phyloP scores from a whole-genome alignment of 108 stramenopile genomes.

The Cyclotella kingstonii region DNA sequence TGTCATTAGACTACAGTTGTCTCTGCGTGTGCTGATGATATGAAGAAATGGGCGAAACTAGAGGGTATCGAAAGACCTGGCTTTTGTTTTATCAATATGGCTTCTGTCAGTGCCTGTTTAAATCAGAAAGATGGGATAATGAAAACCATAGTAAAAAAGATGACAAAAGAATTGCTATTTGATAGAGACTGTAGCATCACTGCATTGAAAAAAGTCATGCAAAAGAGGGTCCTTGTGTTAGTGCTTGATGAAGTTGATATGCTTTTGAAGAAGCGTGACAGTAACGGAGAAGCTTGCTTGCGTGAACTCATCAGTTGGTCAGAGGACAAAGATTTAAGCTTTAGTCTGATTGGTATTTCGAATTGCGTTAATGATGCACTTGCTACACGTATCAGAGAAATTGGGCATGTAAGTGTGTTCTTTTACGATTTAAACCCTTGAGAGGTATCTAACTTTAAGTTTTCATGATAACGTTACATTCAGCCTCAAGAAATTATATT shows the following conservation, averaged over 20 bases:
- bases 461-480: background rate
- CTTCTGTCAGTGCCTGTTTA: slow-evolving; percentile 2
- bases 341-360: slow-evolving; percentile 79
- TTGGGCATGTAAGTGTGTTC: slow-evolving; percentile 57
- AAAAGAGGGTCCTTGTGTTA: slow-evolving; percentile 43
- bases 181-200: slow-evolving; percentile 10
- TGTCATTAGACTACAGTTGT: slow-evolving; percentile 40
- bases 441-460: slow-evolving; percentile 6
- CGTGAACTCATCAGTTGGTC: slow-evolving; percentile 44
- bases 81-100: slow-evolving; percentile 27
- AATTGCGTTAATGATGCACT: slow-evolving; percentile 58
- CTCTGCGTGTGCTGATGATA: slow-evolving; percentile 15
- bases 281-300: slow-evolving; percentile 40
- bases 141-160: slow-evolving; percentile 24
- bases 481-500: slow-evolving; percentile 50
- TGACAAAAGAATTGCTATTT: slow-evolving; percentile 13
- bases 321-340: slow-evolving; percentile 23
- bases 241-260: slow-evolving; percentile 79
- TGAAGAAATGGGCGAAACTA: slow-evolving; percentile 24
- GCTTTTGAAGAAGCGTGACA: slow-evolving; percentile 41
- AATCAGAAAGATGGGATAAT: slow-evolving; percentile 9
- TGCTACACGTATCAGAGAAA: slow-evolving; percentile 42
- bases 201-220: slow-evolving; percentile 14
- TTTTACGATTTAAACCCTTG: background rate
- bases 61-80: slow-evolving; percentile 17